These are phyloP conservation scores for Exophiala bonariae DNA, from an alignment of 2,329 filamentous ascomycete species.

Conservation along the genomic window DNA sequence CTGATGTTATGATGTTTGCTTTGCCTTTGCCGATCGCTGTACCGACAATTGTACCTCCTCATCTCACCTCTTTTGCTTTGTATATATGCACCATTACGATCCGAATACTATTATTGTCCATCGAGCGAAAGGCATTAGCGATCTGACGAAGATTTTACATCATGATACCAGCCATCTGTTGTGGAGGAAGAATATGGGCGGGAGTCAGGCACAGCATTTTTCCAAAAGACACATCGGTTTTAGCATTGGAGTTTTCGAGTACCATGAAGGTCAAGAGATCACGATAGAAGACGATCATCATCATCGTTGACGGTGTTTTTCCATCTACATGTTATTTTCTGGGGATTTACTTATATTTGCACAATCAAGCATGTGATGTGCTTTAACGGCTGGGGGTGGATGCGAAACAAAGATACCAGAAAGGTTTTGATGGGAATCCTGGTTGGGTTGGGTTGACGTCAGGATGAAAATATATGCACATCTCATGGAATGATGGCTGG, in stretches of 20 bases:
- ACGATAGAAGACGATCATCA: conserved; percentile 24
- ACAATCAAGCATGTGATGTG: conserved; percentile 9
- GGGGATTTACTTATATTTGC: conserved; percentile 16
- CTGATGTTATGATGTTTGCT: conserved; percentile 27
- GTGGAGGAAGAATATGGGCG: conserved; percentile 18
- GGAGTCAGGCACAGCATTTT: conserved; percentile 28
- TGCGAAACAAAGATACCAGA: conserved; percentile 21
- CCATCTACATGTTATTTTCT: conserved; percentile 9
- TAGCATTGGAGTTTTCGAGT: conserved; percentile 28
- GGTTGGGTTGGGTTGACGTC: conserved; percentile 16
- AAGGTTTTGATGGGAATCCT: conserved; percentile 14
- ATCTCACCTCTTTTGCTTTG: conserved; percentile 17
- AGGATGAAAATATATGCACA: conserved; percentile 18
- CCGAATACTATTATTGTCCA: conserved; percentile 19
- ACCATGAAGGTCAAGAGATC: conserved; percentile 21
- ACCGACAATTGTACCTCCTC: conserved; percentile 12
- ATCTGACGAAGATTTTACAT: conserved; percentile 29
- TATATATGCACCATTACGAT: conserved; percentile 25
- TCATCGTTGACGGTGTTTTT: conserved; percentile 17
- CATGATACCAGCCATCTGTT: conserved; percentile 29
- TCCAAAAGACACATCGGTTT: conserved; percentile 20
- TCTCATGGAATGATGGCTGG: conserved; percentile 25
- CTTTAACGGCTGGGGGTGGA: conserved; percentile 9
- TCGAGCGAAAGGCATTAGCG: conserved; percentile 28
- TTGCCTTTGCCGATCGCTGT: conserved; percentile 20